phyloP scores from a whole-genome alignment of 176 grass and related monocot species.

The Alloteropsis semialata region DNA sequence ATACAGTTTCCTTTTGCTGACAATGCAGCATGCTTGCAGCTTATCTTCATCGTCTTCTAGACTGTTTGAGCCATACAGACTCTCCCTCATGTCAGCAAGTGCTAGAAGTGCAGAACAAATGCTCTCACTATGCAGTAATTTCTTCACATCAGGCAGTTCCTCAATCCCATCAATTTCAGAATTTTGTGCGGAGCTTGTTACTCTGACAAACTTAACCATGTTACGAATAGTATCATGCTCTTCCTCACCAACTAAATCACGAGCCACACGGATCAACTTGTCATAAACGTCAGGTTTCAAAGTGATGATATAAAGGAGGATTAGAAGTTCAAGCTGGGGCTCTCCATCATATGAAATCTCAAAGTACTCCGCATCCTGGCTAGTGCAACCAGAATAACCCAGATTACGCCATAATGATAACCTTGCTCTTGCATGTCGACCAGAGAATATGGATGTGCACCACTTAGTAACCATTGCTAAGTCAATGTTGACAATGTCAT shows the following conservation, averaged over 20 bases:
- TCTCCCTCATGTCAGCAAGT: constrained; percentile 70
- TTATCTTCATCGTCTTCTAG: constrained; percentile 50
- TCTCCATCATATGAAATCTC: constrained; percentile 85
- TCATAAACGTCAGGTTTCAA: constrained; percentile 61
- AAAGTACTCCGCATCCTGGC: constrained; percentile 77
- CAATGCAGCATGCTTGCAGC: constrained; percentile 38
- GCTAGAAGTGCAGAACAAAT: constrained; percentile 56
- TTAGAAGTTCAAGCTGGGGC: constrained; percentile 70
- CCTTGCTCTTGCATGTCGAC: constrained; percentile 55
- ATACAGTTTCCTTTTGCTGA: constrained; percentile 53
- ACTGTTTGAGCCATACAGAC: constrained; percentile 51
- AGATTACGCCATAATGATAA: constrained; percentile 61
- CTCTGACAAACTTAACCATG: constrained; percentile 51
- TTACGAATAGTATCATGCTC: constrained; percentile 38
- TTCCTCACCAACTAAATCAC: constrained; percentile 36
- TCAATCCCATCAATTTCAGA: constrained; percentile 4
- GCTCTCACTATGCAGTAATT: constrained; percentile 49
- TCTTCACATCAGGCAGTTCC: constrained; percentile 53
- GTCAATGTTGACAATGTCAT: constrained; percentile 88
- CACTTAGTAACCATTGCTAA: constrained; percentile 62
- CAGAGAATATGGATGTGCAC: constrained; percentile 65
- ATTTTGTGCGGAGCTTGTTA: constrained; percentile 27
- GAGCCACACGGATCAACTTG: constrained; percentile 40
- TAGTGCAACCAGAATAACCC: constrained; percentile 72
- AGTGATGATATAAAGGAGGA: constrained; percentile 70